phyloP scores from a whole-genome alignment of 2,329 filamentous ascomycete genomes.

The Curvularia spicifera region DNA sequence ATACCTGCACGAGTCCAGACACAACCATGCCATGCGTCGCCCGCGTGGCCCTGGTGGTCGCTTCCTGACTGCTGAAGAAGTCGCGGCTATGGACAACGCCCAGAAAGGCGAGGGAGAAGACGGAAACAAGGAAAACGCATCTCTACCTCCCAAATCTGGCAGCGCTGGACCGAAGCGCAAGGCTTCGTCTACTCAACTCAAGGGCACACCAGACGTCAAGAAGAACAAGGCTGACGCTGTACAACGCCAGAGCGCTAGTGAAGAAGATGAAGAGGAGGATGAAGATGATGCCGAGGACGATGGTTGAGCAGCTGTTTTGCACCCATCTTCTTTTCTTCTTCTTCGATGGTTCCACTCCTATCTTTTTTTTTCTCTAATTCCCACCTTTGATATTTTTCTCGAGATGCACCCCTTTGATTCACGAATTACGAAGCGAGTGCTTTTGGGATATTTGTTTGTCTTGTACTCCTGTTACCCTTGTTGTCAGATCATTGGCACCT shows the following conservation, averaged over 20 bases:
- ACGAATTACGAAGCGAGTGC: slow-evolving; percentile 50
- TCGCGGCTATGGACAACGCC: slow-evolving; percentile 77
- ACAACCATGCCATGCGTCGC: slow-evolving; percentile 97
- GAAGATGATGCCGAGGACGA: slow-evolving; percentile 60
- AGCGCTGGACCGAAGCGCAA: slow-evolving; percentile 42
- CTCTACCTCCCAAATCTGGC: slow-evolving; percentile 32
- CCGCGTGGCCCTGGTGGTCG: slow-evolving; percentile 92
- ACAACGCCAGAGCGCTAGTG: slow-evolving; percentile 55
- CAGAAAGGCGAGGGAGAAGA: slow-evolving; percentile 40
- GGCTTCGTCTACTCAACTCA: slow-evolving; percentile 39
- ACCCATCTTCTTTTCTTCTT: slow-evolving; percentile 7
- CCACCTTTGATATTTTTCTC: slow-evolving; percentile 25
- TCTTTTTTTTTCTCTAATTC: slow-evolving; percentile 18
- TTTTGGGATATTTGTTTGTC: slow-evolving; percentile 38
- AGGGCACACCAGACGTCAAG: slow-evolving; percentile 51
- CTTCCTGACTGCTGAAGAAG: slow-evolving; percentile 95
- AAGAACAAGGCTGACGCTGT: slow-evolving; percentile 56
- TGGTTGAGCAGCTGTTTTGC: slow-evolving; percentile 27
- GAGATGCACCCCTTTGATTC: slow-evolving; percentile 31
- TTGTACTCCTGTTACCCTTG: slow-evolving; percentile 41
- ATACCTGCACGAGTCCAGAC: slow-evolving; percentile 94
- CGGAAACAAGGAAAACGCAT: slow-evolving; percentile 51
- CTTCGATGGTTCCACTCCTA: slow-evolving; percentile 20
- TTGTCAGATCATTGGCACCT: slow-evolving; percentile 32
- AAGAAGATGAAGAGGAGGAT: slow-evolving; percentile 61